Base-by-base conservation (phyloP, 2,329 filamentous ascomycete genomes). In the Penicillium psychrosexuale region DNA sequence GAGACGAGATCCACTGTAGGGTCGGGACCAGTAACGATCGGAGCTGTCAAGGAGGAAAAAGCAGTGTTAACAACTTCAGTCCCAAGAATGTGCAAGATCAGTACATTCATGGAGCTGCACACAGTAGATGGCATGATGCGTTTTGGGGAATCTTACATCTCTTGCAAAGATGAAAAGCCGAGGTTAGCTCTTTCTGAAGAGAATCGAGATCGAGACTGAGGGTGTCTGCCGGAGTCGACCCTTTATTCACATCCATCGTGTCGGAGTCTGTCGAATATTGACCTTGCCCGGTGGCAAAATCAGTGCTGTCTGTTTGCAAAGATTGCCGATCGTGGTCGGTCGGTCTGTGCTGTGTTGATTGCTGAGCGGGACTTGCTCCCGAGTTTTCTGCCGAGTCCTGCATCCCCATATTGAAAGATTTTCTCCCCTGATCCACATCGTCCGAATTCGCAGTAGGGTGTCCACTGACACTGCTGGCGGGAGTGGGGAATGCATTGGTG, bases 1-100 rank as follows among this genome's bases (percentile, higher is more conserved):
- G 78, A 77, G 57, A 87, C 77, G 55, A 87, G 73, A 72, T 87
- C 81, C 65, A 84, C 75, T 58, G 79, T 77, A 48, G 78, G 77
- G 66, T 84, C 81, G 58, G 84, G 84, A 65, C 77, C 77, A 60
- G 82, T 80, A 57, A 75, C 69, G 64, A 73, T 71, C 75, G 75
- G 68, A 71, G 73, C 75, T 77, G 71, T 73, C 50, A 58, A 63
- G 64, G 64, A 55, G 52, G 60, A 62, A 61, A 66, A 65, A 61
- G 64, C 55, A 61, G 69, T 69, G 76, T 78, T 76, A 78, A 78
- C 71, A 74, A 66, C 63, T 64, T 65, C 67, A 60, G 60, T 69
- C 64, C 62, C 64, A 61, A 63, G 56, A 65, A 65, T 57, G 58
- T 50, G 65, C 63, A 63, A 58, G 55, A 49, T 46, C 50, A 61